These are phyloP conservation scores for Jamesozyma rosinii DNA, from an alignment of 805 yeast genomes.

Conservation along the genomic window DNA sequence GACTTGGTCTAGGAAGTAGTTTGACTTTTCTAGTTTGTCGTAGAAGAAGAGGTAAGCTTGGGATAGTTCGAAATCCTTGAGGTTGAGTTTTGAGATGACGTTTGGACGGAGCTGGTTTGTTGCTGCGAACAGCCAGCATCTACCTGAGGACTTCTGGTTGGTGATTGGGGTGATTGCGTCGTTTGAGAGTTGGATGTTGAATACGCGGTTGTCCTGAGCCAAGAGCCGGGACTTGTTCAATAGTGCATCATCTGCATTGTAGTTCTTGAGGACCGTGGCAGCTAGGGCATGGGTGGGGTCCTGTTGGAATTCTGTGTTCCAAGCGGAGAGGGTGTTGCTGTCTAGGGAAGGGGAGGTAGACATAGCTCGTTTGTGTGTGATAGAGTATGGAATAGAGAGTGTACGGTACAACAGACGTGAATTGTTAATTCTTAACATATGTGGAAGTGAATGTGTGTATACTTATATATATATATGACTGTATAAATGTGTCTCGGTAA, in stretches of 20 bases:
- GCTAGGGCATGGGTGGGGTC: slow-evolving; percentile 30
- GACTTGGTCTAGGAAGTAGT: slow-evolving; percentile 69
- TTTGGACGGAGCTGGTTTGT: slow-evolving; percentile 61
- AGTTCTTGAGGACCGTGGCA: slow-evolving; percentile 30
- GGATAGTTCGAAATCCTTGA: slow-evolving; percentile 63
- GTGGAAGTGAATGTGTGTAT: no score
- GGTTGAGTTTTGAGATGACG: slow-evolving; percentile 51
- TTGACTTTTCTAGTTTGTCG: slow-evolving; percentile 79
- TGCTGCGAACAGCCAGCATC: slow-evolving; percentile 87
- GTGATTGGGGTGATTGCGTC: slow-evolving; percentile 45
- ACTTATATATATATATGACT: no score
- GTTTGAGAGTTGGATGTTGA: slow-evolving; percentile 32
- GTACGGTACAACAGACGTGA: no score
- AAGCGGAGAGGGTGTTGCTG: slow-evolving; percentile 3
- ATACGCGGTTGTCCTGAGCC: slow-evolving; percentile 19
- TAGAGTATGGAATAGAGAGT: no score
- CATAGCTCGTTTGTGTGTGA: neutral
- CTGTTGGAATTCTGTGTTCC: slow-evolving; percentile 23
- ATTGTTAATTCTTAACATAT: no score
- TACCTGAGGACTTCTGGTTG: slow-evolving; percentile 66
- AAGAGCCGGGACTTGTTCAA: slow-evolving; percentile 21
- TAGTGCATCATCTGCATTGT: slow-evolving; percentile 29
- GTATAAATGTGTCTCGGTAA: no score
- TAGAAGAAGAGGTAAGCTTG: slow-evolving; percentile 75
- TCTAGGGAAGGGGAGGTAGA: slow-evolving; percentile 1